phyloP scores from a whole-genome alignment of 2,329 filamentous ascomycete species.

The Aspergillus phoenicis region DNA sequence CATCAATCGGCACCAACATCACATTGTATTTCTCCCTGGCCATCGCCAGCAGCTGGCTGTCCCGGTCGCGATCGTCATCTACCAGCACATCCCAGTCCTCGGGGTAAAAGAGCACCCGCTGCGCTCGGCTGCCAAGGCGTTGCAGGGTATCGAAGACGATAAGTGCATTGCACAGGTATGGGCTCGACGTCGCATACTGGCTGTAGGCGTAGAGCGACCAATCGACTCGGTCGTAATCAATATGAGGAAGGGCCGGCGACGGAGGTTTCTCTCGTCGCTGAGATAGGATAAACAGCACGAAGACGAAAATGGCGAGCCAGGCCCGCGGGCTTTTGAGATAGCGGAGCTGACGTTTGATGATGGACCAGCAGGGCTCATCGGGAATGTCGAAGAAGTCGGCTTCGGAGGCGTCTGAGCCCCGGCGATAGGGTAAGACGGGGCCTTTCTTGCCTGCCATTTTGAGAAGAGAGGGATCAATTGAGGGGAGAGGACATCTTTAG shows the following conservation, averaged over 20 bases:
- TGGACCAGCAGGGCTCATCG: conserved; percentile 32
- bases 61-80: conserved; percentile 32
- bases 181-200: conserved; percentile 45
- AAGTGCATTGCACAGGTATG: conserved; percentile 47
- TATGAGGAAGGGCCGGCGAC: conserved; percentile 26
- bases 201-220: conserved; percentile 49
- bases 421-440: conserved; percentile 27
- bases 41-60: conserved; percentile 51
- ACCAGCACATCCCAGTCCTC: conserved; percentile 42
- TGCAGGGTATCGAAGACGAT: conserved; percentile 47
- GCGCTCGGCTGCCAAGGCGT: conserved; percentile 43
- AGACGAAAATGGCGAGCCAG: conserved; percentile 29
- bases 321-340: conserved; percentile 27
- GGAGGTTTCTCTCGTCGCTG: conserved; percentile 24
- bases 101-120: conserved; percentile 47
- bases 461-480: neutral
- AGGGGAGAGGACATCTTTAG: neutral
- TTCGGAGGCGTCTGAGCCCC: conserved; percentile 36
- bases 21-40: conserved; percentile 55
- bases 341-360: conserved; percentile 38
- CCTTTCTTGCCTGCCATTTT: conserved; percentile 18
- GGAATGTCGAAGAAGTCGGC: conserved; percentile 41
- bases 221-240: conserved; percentile 39
- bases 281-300: conserved; percentile 32
- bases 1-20: conserved; percentile 51